A percentile compares a stretch with the other conserved stretches of the same genome.
Conservation (phyloP, 23 red algal species). For the Gracilaria vermiculophylla region DNA sequence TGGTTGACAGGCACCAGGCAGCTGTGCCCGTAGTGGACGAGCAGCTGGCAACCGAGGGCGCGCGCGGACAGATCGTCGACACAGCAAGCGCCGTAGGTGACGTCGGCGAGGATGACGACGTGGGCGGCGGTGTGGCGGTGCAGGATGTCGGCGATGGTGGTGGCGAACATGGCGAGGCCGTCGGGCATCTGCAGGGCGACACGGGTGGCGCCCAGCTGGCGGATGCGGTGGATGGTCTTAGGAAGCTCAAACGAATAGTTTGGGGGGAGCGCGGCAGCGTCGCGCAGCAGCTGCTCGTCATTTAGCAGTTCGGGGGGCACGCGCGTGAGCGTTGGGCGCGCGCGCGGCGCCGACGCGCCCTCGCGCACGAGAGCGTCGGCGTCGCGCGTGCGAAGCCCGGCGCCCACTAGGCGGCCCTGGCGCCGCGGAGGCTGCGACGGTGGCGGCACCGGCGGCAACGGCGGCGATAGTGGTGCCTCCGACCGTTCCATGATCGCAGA, state of each 20-base stretch:
- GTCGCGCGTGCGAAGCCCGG: background rate
- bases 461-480: too few species aligned
- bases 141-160: slow-evolving; percentile 78
- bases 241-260: slow-evolving; percentile 83
- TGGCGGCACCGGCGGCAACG: too few species aligned
- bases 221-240: slow-evolving; percentile 89
- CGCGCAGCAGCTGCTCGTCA: slow-evolving; percentile 30
- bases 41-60: slow-evolving; percentile 74
- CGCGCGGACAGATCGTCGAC: slow-evolving; percentile 91
- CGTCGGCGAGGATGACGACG: slow-evolving; percentile 81
- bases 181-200: slow-evolving; percentile 98
- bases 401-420: slow-evolving; percentile 24
- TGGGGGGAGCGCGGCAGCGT: slow-evolving; percentile 46
- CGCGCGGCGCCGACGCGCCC: background rate
- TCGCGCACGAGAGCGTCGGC: background rate
- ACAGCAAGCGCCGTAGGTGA: slow-evolving; percentile 98
- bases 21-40: slow-evolving; percentile 96
- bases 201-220: slow-evolving; percentile 34
- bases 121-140: slow-evolving; percentile 11
- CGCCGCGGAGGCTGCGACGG: background rate
- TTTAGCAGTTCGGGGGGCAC: slow-evolving; percentile 53
- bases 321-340: background rate
- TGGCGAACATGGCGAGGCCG: slow-evolving; percentile 87
- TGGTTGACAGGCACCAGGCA: slow-evolving; percentile 88
- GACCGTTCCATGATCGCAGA: too few species aligned